Percentiles rank a stretch among this genome's conserved stretches.
phyloP scores from a whole-genome alignment of 768 basidiomycete species.

The Cystofilobasidium macerans region DNA sequence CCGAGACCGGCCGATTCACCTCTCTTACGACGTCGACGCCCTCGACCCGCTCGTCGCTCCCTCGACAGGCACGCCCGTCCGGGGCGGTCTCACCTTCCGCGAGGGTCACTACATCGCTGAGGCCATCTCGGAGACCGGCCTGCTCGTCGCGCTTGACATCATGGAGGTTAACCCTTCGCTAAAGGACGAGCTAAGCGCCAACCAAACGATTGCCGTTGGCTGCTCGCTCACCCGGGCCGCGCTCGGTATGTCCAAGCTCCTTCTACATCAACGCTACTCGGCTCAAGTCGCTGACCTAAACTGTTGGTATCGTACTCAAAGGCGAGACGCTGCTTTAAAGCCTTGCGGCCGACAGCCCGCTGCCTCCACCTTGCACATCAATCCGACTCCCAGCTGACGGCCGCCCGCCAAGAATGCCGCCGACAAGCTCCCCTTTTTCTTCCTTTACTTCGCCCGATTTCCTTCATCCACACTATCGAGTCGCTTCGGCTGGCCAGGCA shows the following conservation, averaged over 20 bases:
- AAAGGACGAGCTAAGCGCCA: conserved; percentile 57
- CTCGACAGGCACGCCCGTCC: conserved; percentile 49
- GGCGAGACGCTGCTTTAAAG: conserved; percentile 21
- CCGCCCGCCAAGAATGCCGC: neutral
- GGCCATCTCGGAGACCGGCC: conserved; percentile 80
- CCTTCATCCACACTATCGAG: neutral
- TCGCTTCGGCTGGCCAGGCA: conserved; percentile 2
- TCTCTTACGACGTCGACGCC: conserved; percentile 94
- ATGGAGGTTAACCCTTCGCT: conserved; percentile 90
- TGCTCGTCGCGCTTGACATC: conserved; percentile 54
- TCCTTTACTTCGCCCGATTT: neutral
- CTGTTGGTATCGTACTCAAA: neutral
- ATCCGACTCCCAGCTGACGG: too few species aligned
- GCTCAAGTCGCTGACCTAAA: neutral
- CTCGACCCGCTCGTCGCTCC: conserved; percentile 80
- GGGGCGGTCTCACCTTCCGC: conserved; percentile 89
- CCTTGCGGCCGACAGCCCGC: neutral
- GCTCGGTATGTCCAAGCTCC: conserved; percentile 29
- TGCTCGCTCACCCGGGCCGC: conserved; percentile 38
- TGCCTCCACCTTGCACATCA: neutral
- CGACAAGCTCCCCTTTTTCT: neutral
- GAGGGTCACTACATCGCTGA: conserved; percentile 99
- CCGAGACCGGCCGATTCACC: conserved; percentile 73
- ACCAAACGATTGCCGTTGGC: conserved; percentile 64
- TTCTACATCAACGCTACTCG: too few species aligned